Evolutionary conservation across 805 yeast species (phyloP).

Genomic region (Yarrowia deformans): DNA sequence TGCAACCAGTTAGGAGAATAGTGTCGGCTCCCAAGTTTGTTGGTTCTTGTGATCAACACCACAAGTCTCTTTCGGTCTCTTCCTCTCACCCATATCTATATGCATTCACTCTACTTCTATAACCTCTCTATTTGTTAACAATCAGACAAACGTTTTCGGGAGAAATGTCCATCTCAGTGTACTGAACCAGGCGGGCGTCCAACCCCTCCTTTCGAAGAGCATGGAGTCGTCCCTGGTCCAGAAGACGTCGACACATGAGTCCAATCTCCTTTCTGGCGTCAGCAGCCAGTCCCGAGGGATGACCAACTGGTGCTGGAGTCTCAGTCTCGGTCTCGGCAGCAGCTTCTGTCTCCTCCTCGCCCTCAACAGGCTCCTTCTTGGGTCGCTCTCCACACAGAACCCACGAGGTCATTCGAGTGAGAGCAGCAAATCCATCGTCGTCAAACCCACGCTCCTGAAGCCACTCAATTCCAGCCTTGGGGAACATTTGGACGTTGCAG

Average conservation of each 20-base stretch:
- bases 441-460: slow-evolving; percentile 49
- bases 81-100: not conserved
- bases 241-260: slow-evolving; percentile 67
- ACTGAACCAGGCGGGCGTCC: slow-evolving; percentile 61
- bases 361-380: slow-evolving; percentile 53
- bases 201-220: slow-evolving; percentile 53
- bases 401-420: slow-evolving; percentile 82
- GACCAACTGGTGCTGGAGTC: slow-evolving; percentile 45
- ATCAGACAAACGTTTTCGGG: slow-evolving; percentile 71
- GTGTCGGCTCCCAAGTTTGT: too few species aligned
- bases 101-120: slow-evolving; percentile 4
- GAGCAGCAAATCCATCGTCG: slow-evolving; percentile 50
- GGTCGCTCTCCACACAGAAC: slow-evolving; percentile 76
- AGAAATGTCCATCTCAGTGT: slow-evolving; percentile 65
- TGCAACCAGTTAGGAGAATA: not conserved
- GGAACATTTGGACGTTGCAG: slow-evolving; percentile 66
- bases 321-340: slow-evolving; percentile 43
- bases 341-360: slow-evolving; percentile 41
- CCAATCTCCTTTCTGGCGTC: slow-evolving; percentile 68
- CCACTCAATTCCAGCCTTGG: slow-evolving; percentile 57
- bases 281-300: slow-evolving; percentile 56
- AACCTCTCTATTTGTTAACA: slow-evolving; percentile 12
- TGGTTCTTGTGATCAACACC: too few species aligned
- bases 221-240: slow-evolving; percentile 73
- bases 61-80: too few species aligned